Percentiles rank a stretch among this genome's conserved stretches.
Conservation (phyloP, 768 basidiomycete species). For the Rhodotorula babjevae region DNA sequence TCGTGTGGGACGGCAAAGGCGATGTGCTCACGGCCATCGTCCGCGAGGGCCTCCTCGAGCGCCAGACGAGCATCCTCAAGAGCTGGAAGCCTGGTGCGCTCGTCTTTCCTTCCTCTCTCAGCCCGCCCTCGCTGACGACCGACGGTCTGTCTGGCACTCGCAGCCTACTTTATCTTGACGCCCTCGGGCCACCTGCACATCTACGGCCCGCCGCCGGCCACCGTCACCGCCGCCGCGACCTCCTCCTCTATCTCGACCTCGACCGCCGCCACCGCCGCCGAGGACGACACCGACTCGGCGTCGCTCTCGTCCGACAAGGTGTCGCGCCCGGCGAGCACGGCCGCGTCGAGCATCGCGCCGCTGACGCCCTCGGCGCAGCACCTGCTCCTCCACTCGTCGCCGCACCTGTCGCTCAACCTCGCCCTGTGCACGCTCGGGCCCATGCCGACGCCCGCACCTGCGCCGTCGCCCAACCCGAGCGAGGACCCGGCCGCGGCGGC, state of each 20-base stretch:
- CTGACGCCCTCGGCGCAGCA: conserved; percentile 13
- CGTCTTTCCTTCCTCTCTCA: too few relatives aligned
- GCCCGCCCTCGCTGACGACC: background rate
- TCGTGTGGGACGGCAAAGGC: conserved; percentile 16
- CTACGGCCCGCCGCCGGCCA: conserved; percentile 20
- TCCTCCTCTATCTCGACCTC: background rate
- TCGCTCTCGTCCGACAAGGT: background rate
- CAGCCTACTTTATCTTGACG: conserved; percentile 37
- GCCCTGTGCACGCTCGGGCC: conserved; percentile 31
- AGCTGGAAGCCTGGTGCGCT: conserved; percentile 28
- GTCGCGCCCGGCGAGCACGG: background rate
- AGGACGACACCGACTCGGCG: conserved; percentile 8
- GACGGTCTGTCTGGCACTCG: background rate
- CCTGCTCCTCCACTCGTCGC: conserved; percentile 21
- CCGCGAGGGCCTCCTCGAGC: conserved; percentile 27
- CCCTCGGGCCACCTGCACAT: conserved; percentile 30
- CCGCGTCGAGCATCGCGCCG: background rate
- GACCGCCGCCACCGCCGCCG: background rate
- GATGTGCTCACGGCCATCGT: conserved; percentile 20
- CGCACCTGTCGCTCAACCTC: conserved; percentile 21
- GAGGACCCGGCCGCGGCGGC: background rate
- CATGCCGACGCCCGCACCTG: conserved; percentile 31
- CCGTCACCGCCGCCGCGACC: background rate
- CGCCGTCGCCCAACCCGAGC: background rate
- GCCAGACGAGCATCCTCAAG: conserved; percentile 32